A percentile compares a stretch with the other conserved stretches of the same genome.
Conservation (phyloP, 805 yeast genomes). For the Starmerella roubikii region DNA sequence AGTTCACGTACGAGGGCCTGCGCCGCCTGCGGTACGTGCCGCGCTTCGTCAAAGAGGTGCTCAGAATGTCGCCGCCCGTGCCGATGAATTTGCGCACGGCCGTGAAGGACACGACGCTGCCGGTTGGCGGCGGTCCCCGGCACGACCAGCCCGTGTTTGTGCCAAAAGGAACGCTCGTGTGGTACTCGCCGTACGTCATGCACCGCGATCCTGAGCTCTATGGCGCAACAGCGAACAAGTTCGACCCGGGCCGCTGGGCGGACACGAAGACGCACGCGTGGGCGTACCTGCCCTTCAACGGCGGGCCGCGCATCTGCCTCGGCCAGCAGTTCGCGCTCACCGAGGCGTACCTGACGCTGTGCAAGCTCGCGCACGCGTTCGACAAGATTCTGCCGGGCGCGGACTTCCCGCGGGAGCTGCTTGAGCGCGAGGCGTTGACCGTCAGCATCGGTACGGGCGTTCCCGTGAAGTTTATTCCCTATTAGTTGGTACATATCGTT, state of each 20-base stretch:
- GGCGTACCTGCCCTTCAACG: slow-evolving; percentile 37
- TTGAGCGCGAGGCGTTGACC: slow-evolving; percentile 7
- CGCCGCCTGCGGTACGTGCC: slow-evolving; percentile 33
- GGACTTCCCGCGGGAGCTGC: slow-evolving; percentile 3
- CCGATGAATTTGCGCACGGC: slow-evolving; percentile 35
- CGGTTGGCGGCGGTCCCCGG: slow-evolving; percentile 38
- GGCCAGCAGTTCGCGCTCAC: slow-evolving; percentile 42
- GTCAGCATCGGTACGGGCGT: slow-evolving; percentile 9
- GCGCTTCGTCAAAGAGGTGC: slow-evolving; percentile 32
- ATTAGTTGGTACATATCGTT: neutral
- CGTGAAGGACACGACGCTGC: slow-evolving; percentile 32
- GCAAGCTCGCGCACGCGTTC: slow-evolving; percentile 28
- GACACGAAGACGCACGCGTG: slow-evolving; percentile 28
- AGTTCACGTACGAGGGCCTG: slow-evolving; percentile 30
- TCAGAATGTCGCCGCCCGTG: slow-evolving; percentile 36
- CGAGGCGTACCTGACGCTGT: slow-evolving; percentile 32
- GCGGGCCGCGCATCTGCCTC: slow-evolving; percentile 39
- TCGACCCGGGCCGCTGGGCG: slow-evolving; percentile 38
- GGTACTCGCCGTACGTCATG: slow-evolving; percentile 29
- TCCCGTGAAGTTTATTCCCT: slow-evolving; percentile 4
- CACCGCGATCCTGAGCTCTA: slow-evolving; percentile 30
- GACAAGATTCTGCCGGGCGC: slow-evolving; percentile 8
- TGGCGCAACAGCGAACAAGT: slow-evolving; percentile 32
- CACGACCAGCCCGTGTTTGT: slow-evolving; percentile 28
- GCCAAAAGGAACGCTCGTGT: slow-evolving; percentile 30